Conservation (phyloP, 495 filamentous ascomycete species). For the Tuber magnatum region DNA sequence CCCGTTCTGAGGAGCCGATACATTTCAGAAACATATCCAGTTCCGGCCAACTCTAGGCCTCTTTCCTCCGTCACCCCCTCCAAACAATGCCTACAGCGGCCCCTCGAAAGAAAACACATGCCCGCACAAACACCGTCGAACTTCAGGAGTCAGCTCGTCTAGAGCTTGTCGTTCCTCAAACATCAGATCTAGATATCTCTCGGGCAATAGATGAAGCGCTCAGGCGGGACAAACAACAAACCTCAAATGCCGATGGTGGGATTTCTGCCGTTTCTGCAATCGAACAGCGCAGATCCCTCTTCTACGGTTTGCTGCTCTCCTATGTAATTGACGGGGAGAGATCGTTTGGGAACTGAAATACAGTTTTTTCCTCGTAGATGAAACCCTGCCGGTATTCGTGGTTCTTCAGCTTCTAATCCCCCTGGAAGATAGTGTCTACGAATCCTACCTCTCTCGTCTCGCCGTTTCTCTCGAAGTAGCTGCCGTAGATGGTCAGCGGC, state of each 20-base stretch:
- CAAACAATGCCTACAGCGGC: slow-evolving; percentile 27
- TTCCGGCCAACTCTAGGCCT: background rate
- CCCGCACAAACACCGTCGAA: slow-evolving; percentile 44
- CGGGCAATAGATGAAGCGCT: slow-evolving; percentile 50
- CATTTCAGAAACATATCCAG: slow-evolving; percentile 11
- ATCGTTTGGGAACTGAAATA: slow-evolving; percentile 12
- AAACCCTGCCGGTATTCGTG: slow-evolving; percentile 41
- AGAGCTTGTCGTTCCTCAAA: slow-evolving; percentile 69
- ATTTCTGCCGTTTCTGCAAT: slow-evolving; percentile 40
- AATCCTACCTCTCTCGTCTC: slow-evolving; percentile 38
- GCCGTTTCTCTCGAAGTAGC: slow-evolving; percentile 41
- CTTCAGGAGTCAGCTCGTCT: slow-evolving; percentile 67
- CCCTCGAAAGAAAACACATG: slow-evolving; percentile 31
- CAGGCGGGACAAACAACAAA: slow-evolving; percentile 45
- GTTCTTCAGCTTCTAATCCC: slow-evolving; percentile 39
- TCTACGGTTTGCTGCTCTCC: slow-evolving; percentile 40
- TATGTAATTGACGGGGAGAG: slow-evolving; percentile 35
- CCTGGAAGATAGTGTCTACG: slow-evolving; percentile 36
- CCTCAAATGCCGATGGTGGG: slow-evolving; percentile 46
- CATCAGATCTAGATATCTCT: slow-evolving; percentile 59
- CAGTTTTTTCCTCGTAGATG: slow-evolving; percentile 30
- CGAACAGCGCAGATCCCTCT: slow-evolving; percentile 47
- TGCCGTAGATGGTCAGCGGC: slow-evolving; percentile 37
- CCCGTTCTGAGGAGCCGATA: background rate
- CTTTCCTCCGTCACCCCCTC: slow-evolving; percentile 9